Evolutionary conservation across 148 eudicot species (phyloP).

Genomic region (Chenopodium album): DNA sequence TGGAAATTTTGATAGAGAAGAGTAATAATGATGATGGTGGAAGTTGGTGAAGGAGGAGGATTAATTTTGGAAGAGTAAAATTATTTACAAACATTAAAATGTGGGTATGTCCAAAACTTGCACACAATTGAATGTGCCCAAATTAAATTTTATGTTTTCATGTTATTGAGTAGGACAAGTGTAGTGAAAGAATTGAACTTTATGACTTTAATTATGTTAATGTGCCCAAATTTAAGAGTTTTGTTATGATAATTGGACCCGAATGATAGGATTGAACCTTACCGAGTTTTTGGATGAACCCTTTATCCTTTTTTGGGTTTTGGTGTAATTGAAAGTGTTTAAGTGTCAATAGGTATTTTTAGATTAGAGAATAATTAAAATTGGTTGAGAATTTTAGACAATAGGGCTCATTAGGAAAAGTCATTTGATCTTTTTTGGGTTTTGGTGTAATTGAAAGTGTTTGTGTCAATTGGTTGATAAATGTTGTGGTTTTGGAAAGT

Average conservation of each 20-base stretch:
- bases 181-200: conserved; percentile 15
- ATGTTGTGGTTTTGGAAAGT: background rate
- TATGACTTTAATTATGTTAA: background rate
- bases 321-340: background rate
- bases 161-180: background rate
- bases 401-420: background rate
- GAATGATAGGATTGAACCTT: background rate
- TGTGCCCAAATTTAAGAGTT: background rate
- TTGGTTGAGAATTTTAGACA: background rate
- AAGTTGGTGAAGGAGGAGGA: background rate
- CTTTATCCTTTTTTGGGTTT: background rate
- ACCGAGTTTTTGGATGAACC: background rate
- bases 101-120: background rate
- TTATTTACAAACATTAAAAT: background rate
- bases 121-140: too few species aligned
- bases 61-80: too few species aligned
- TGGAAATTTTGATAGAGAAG: background rate
- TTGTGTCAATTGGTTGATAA: background rate
- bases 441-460: background rate
- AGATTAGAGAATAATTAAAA: background rate
- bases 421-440: background rate
- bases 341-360: too few species aligned
- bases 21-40: background rate
- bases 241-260: background rate
- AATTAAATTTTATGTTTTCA: too few species aligned